Percentiles rank a stretch among this genome's conserved stretches.
Conservation (phyloP, 2,329 filamentous ascomycete species). For the Didymella pomorum region DNA sequence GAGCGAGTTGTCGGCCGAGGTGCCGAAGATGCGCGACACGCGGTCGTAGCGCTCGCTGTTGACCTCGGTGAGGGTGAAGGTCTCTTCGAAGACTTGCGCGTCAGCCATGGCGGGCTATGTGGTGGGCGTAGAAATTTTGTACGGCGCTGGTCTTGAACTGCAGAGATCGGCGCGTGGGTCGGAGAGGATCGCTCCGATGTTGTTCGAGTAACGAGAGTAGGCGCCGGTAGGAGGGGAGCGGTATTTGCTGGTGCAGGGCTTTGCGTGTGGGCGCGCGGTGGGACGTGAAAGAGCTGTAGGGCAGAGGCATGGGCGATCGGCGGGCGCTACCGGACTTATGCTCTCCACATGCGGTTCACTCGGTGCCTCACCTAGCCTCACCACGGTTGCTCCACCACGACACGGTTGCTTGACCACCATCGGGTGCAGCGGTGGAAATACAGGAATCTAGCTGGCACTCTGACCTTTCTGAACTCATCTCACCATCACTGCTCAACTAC, state of each 20-base stretch:
- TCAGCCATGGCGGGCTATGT: conserved; percentile 69
- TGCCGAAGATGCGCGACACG: conserved; percentile 83
- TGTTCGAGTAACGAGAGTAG: background rate
- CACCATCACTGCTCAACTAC: too few relatives aligned
- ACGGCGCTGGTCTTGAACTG: background rate
- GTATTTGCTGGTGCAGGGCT: background rate
- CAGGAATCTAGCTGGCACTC: too few relatives aligned
- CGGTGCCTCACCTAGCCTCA: background rate
- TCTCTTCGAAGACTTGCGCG: conserved; percentile 91
- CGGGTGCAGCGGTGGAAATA: too few relatives aligned
- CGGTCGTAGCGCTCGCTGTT: conserved; percentile 94
- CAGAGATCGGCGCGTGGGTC: background rate
- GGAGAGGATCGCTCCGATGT: background rate
- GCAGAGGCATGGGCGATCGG: conserved; percentile 2
- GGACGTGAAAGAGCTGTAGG: conserved; percentile 28
- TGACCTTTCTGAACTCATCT: too few relatives aligned
- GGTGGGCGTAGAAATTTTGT: conserved; percentile 9
- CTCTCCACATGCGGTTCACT: conserved; percentile 1
- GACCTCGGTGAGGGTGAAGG: conserved; percentile 80
- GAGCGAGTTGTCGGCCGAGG: conserved; percentile 77
- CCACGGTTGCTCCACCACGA: background rate
- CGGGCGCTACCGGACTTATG: conserved; percentile 18
- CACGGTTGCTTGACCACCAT: too few relatives aligned
- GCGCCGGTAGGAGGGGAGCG: background rate
- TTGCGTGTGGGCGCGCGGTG: background rate